A percentile compares a stretch with the other conserved stretches of the same genome.
Conservation (phyloP, 2,329 filamentous ascomycete genomes). For the Diaporthe citri region DNA sequence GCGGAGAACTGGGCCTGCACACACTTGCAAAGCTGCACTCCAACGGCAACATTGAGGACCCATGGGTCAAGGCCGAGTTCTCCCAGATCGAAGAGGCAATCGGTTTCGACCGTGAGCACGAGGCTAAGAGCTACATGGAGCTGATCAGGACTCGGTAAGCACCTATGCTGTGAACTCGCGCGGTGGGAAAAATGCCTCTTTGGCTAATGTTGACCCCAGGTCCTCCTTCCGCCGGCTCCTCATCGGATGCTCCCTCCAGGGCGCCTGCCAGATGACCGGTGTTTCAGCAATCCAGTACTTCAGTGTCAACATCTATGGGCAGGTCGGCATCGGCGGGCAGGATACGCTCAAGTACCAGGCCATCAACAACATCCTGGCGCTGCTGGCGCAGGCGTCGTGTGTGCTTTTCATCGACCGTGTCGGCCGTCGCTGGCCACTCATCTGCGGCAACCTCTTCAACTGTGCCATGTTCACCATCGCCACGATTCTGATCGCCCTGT, state of each 20-base stretch:
- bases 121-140: slow-evolving; percentile 78
- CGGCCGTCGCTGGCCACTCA: slow-evolving; percentile 79
- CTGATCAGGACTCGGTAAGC: slow-evolving; percentile 70
- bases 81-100: slow-evolving; percentile 74
- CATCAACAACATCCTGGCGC: slow-evolving; percentile 78
- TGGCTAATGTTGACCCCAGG: slow-evolving; percentile 42
- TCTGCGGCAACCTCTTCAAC: slow-evolving; percentile 79
- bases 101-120: slow-evolving; percentile 74
- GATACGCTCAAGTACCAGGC: slow-evolving; percentile 81
- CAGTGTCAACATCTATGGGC: slow-evolving; percentile 73
- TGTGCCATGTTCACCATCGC: slow-evolving; percentile 80
- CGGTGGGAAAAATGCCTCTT: not conserved
- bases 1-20: slow-evolving; percentile 72
- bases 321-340: slow-evolving; percentile 75
- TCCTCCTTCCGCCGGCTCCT: slow-evolving; percentile 80
- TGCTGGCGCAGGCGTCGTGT: slow-evolving; percentile 76
- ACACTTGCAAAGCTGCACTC: slow-evolving; percentile 79
- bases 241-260: slow-evolving; percentile 77
- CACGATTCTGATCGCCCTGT: slow-evolving; percentile 59
- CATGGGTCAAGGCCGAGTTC: slow-evolving; percentile 80
- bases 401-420: slow-evolving; percentile 77
- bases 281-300: slow-evolving; percentile 83
- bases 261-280: slow-evolving; percentile 81
- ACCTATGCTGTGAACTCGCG: not conserved
- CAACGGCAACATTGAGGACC: slow-evolving; percentile 73